Conservation (phyloP, 169 alveolate genomes). For the Plasmodium knowlesi region DNA sequence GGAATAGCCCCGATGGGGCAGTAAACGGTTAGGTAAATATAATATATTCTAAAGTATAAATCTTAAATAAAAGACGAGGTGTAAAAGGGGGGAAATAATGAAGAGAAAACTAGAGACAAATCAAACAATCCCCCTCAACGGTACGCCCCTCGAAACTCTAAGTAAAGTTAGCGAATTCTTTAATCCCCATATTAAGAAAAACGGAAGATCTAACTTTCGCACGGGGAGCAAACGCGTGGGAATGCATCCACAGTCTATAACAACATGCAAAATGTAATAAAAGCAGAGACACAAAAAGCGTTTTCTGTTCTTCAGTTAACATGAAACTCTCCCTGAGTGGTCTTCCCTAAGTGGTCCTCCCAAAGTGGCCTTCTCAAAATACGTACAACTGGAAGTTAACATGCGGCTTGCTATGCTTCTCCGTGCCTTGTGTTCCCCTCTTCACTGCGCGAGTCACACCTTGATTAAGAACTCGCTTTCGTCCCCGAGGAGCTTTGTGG, state of each 20-base stretch:
- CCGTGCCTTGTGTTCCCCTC: background rate
- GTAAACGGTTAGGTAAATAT: background rate
- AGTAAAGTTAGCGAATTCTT: background rate
- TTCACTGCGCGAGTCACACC: background rate
- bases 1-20: background rate
- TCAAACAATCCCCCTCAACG: background rate
- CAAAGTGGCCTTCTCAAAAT: background rate
- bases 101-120: background rate
- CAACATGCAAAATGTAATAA: background rate
- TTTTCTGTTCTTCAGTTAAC: background rate
- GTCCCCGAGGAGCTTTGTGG: background rate
- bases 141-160: background rate
- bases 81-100: background rate
- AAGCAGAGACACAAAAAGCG: background rate
- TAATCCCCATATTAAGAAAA: background rate
- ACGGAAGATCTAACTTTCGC: background rate
- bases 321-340: background rate
- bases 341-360: background rate
- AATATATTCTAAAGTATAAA: background rate
- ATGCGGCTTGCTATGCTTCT: background rate
- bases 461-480: slow-evolving; percentile 45
- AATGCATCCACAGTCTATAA: background rate
- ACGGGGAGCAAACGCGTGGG: background rate
- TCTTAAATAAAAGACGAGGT: background rate
- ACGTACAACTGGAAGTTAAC: background rate